Evolutionary conservation across 352 stramenopile genomes (phyloP), one percentile per base, ranked within the genome.

Genomic region (Peronosclerospora sorghi): DNA sequence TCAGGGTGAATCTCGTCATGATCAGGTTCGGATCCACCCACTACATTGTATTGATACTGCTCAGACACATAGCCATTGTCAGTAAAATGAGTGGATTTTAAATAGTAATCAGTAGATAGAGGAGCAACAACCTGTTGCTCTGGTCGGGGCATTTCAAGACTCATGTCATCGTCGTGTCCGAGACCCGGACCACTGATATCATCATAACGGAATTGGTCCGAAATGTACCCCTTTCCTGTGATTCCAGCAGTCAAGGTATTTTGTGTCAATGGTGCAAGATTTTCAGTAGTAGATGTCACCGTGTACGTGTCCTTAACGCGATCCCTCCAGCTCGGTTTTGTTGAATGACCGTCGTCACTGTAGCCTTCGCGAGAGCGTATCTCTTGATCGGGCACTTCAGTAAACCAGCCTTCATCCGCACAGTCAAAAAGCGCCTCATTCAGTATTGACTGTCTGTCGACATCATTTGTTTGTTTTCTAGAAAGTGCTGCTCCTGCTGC

Each of bases 361-460:
- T 53, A 32, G 5, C 23, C 38, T 14, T 50, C 56, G 27, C 24
- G 35, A 30, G 45, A 44, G 15, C 19, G 30, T 27, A 6, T 15
- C 8, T 41, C 40, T 13, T 48, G 45, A 19, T 50, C 34, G 8
- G 54, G 45, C n/a, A 54, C 49, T 46, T 87, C 72, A 0, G 47
- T 62, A 59, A 87, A 87, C 74, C 72, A 87, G 18, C 61, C 61
- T 14, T 83, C 68, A 14, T 80, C 74, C 4, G 48, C 47, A 18
- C 44, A 45, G 30, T 82, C 65, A 47, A 85, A 83, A 9, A 87
- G 45, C 10, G 43, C 35, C 13, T 2, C 18, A 18, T 14, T 20
- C 8, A 43, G 15, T 8, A 19, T 32, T 0, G 27, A 55, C 18
- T 21, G 7, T 13, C 57, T 53, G 1, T 48, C 24, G 21, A 53